Percentiles rank a stretch among this genome's conserved stretches.
Evolutionary conservation across 2,329 filamentous ascomycete species (phyloP).

Genomic region (Neocatenulostroma microsporum): DNA sequence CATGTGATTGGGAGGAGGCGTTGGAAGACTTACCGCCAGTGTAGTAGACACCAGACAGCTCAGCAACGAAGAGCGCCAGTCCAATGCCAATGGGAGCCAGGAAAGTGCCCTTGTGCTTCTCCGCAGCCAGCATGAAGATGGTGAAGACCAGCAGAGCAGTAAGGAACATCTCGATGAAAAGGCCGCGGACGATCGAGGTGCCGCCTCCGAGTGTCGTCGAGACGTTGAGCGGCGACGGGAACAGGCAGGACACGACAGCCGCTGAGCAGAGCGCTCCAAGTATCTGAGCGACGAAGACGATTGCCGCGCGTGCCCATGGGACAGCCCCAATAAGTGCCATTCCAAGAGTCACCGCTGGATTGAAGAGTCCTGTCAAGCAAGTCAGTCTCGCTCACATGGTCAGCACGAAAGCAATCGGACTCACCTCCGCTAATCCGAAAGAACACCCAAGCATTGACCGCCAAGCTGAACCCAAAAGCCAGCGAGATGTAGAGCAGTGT

Average conservation of each 20-base stretch:
- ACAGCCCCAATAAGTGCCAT: constrained; percentile 42
- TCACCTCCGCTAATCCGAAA: constrained; percentile 36
- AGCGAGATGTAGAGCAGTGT: constrained; percentile 33
- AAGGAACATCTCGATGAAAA: constrained; percentile 46
- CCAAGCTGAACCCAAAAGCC: constrained; percentile 37
- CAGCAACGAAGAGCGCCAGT: constrained; percentile 35
- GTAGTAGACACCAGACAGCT: constrained; percentile 35
- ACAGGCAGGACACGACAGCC: constrained; percentile 37
- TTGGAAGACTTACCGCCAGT: constrained; percentile 22
- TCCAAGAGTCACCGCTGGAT: constrained; percentile 40
- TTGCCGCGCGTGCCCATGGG: constrained; percentile 35
- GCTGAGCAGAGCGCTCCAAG: constrained; percentile 40
- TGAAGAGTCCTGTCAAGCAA: constrained; percentile 31
- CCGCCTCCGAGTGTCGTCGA: constrained; percentile 36
- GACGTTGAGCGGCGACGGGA: constrained; percentile 40
- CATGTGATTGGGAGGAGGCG: neutral
- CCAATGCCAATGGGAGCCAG: constrained; percentile 43
- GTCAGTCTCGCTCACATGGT: neutral
- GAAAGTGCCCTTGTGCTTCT: constrained; percentile 37
- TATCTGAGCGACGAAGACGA: constrained; percentile 41
- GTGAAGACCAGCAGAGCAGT: constrained; percentile 44
- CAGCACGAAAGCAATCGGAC: neutral
- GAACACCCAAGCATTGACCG: constrained; percentile 40
- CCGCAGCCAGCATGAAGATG: constrained; percentile 39
- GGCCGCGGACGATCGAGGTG: constrained; percentile 38